Percentiles rank a stretch among this genome's conserved stretches.
phyloP scores from a whole-genome alignment of 805 yeast genomes.

The Brettanomyces anomalus region DNA sequence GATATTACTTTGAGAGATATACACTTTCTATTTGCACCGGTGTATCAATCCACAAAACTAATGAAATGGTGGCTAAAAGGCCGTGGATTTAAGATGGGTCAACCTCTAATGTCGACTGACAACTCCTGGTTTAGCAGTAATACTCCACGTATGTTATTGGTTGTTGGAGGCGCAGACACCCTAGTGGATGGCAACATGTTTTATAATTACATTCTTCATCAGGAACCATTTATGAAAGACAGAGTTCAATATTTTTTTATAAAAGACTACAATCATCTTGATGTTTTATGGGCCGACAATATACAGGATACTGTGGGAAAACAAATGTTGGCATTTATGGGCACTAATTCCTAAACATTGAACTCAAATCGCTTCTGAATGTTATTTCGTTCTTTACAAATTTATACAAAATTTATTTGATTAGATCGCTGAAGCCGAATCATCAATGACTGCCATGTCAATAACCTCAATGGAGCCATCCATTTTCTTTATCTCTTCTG shows the following conservation, averaged over 20 bases:
- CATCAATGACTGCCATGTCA: slow-evolving; percentile 24
- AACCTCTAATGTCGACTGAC: slow-evolving; percentile 44
- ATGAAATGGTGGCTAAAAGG: slow-evolving; percentile 89
- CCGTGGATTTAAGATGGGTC: slow-evolving; percentile 32
- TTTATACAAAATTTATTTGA: background rate
- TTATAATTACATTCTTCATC: slow-evolving; percentile 49
- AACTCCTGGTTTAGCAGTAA: slow-evolving; percentile 43
- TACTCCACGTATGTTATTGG: slow-evolving; percentile 54
- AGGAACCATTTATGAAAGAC: slow-evolving; percentile 40
- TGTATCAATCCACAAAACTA: slow-evolving; percentile 65
- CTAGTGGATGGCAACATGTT: slow-evolving; percentile 71
- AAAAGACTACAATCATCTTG: slow-evolving; percentile 72
- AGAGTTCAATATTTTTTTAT: slow-evolving; percentile 35
- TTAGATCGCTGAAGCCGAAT: slow-evolving; percentile 5
- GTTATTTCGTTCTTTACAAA: background rate
- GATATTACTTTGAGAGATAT: slow-evolving; percentile 56
- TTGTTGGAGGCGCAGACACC: slow-evolving; percentile 65
- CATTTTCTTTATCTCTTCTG: slow-evolving; percentile 33
- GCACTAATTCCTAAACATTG: background rate
- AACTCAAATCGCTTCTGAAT: no score
- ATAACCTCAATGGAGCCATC: slow-evolving; percentile 35
- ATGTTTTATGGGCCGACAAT: slow-evolving; percentile 88
- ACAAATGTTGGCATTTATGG: slow-evolving; percentile 27
- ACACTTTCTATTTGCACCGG: slow-evolving; percentile 81
- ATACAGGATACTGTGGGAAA: slow-evolving; percentile 57